phyloP scores from a whole-genome alignment of 768 basidiomycete genomes.

The Brasilioporus rufonigricans region DNA sequence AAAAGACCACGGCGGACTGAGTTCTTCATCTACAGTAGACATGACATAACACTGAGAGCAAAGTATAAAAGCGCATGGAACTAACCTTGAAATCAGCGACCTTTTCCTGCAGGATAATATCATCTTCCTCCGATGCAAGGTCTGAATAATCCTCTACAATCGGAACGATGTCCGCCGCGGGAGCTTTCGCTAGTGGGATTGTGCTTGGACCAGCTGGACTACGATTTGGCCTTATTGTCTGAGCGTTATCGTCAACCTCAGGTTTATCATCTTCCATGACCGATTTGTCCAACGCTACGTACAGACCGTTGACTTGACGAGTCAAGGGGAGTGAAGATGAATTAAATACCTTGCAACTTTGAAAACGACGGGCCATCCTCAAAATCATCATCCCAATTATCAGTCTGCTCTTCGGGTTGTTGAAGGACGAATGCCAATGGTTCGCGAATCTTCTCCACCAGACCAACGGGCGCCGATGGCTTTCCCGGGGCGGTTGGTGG shows the following conservation, averaged over 20 bases:
- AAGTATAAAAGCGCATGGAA: neutral
- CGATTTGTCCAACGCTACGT: conserved; percentile 61
- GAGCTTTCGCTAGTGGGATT: conserved; percentile 57
- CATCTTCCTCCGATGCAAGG: conserved; percentile 76
- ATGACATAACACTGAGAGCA: neutral
- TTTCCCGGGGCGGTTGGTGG: conserved; percentile 18
- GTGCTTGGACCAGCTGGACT: conserved; percentile 58
- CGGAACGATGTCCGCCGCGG: conserved; percentile 58
- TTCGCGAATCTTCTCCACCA: conserved; percentile 42
- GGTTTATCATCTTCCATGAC: conserved; percentile 53
- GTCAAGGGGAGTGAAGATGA: neutral
- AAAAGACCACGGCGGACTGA: conserved; percentile 72
- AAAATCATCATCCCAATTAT: conserved; percentile 99
- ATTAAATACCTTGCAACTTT: conserved; percentile 61
- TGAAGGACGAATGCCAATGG: conserved; percentile 66
- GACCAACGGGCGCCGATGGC: conserved; percentile 25
- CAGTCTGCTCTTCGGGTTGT: conserved; percentile 81
- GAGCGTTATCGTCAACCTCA: conserved; percentile 68
- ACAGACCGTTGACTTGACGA: neutral
- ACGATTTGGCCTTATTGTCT: conserved; percentile 73
- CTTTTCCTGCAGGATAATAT: conserved; percentile 66
- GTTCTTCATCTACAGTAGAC: conserved; percentile 57
- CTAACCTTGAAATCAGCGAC: conserved; percentile 81
- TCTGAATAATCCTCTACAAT: conserved; percentile 94
- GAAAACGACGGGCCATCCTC: conserved; percentile 88